Evolutionary conservation across 768 basidiomycete genomes (phyloP), one percentile per base, ranked within the genome.

Genomic region (Boletus sp.): DNA sequence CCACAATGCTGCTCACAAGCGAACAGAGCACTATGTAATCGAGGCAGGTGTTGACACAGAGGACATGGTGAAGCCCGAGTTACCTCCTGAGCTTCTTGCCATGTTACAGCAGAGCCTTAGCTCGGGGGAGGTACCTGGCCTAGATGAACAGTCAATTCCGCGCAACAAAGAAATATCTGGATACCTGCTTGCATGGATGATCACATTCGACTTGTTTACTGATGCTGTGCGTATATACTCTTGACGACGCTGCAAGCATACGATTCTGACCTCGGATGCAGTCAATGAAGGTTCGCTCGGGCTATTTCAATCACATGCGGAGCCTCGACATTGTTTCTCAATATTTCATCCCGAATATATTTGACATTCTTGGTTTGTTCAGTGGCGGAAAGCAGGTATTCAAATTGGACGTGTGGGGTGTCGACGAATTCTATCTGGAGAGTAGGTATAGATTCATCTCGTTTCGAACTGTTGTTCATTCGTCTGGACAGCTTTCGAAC

Each of bases 241-340:
- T 23, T 17, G 8, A 34, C 19, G 2, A 19, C 4, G 14, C 25
- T 30, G n/a, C 14, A 23, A 9, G 15, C 14, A 15, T 5, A n/a
- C 9, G 39, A 21, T 53, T 21, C 52, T 58, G 29, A 62, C 21
- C 50, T 23, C 1, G 23, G 38, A 29, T 10, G 3, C 63, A 98
- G 94, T 96, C 95, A 0, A 79, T 92, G 61, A 91, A 88, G 75
- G 86, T 98, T 43, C 83, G 90, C 59, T 80, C 87, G 15, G 81
- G 80, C 55, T 98, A 96, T 67, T 83, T 92, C 51, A 93, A 92
- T 53, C 93, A 97, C 62, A 75, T 98, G 32, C 82, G 90, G 34
- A 83, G 80, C 47, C 69, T 82, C 7, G 81, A 83, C 43, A 70
- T 95, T n/a, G 73, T 98, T 25, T 69, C 75, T 7, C 72, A 72